Evolutionary conservation across 1,284 basidiomycete genomes (phyloP), one percentile per base, ranked within the genome.

Genomic region (Exsudoporus floridanus): DNA sequence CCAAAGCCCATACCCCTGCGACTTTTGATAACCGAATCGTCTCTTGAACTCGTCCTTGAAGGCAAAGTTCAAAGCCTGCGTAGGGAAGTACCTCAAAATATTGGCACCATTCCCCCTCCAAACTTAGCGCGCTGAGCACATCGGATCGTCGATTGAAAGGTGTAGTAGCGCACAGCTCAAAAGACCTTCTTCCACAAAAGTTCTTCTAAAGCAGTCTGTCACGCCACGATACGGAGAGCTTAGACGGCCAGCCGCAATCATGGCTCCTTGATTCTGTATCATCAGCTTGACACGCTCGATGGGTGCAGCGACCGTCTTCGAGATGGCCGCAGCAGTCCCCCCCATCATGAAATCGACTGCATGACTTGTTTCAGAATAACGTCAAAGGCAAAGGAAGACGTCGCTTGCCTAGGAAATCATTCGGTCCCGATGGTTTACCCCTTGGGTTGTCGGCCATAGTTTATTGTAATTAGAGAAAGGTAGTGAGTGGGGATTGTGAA

Each of bases 231-330:
- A 88, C 35, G 81, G 81, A 55, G 71, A 65, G 52, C 73, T 60
- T 55, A 84, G 75, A 60, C 82, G 77, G 57, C 80, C 81, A 55
- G 80, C 76, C 63, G 77, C 77, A 69, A 84, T 76, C 76, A 74
- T 74, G 13, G 73, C 70, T 19, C 73, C 81, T 73, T 86, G 84
- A 70, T 86, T 86, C 73, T 86, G 84, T 60, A 86, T 81, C 63
- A 86, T 72, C 59, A 86, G 70, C 74, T 81, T 88, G 69, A 87
- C 82, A 59, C 86, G 82, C 74, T 88, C 85, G 56, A 88, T 87
- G 65, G 86, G 85, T 54, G 85, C 86, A 37, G 84, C 84, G 52
- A 77, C 79, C 40, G 84, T 87, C 75, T 88, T 87, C 61, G 84
- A 81, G 69, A 86, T 83, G 56, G 81, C 69, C 28, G 75, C 76